Evolutionary conservation across 371 early-diverging fungal genomes (phyloP), one percentile per base, ranked within the genome.

Genomic region (Lichtheimia corymbifera): DNA sequence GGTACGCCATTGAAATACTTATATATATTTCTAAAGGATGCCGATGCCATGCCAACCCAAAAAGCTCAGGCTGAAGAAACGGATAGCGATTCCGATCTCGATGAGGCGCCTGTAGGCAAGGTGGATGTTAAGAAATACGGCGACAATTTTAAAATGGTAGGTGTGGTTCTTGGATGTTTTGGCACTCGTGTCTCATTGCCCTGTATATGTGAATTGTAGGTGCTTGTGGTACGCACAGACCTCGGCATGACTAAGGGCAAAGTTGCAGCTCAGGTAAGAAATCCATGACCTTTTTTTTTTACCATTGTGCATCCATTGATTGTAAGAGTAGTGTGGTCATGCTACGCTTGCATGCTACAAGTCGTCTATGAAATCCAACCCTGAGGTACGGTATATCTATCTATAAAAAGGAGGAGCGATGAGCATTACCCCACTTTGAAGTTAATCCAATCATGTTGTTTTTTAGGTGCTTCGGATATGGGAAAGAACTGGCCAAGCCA

Each of bases 171-270:
- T 45, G 12, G 55, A 13, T 12, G 52, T 50, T 20, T 27, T 44
- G 20, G 14, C 15, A 18, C 15, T 50, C 12, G 27, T 30, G 49
- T 41, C 13, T 35, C 24, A 12, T 27, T 42, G 15, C 28, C 12
- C 30, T 25, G 18, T 18, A 61, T 28, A 43, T 44, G 17, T 24
- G 14, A 13, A 40, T 25, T 13, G n/a, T 57, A 83, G 87, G 92
- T 91, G 4, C 82, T 95, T 15, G 75, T 95, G 11, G 79, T 97
- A 7, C 84, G 97, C 18, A 91, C 87, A 0, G 98, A 98, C 74
- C 81, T 98, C 45, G 91, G 88, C 27, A 98, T 98, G 98, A 86
- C 86, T 30, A 97, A 96, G 72, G 98, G 98, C 40, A 97, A 98
- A 66, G 87, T 92, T 17, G 97, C 97, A 1, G 97, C 98, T 12